Conservation (phyloP, 345 rosid genomes). For the Raphanus sativus region DNA sequence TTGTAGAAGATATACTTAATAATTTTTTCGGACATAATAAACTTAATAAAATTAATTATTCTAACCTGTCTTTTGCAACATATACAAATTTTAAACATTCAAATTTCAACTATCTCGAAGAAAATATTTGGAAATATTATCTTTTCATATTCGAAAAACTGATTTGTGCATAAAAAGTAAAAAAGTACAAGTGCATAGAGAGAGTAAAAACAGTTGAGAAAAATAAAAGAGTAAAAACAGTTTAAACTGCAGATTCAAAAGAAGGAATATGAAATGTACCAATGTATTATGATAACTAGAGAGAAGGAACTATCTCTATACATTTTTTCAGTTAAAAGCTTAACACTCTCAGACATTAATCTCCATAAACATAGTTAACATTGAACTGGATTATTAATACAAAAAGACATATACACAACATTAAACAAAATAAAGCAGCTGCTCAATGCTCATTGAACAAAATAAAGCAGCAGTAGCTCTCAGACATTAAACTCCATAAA, state of each 20-base stretch:
- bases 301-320: neutral
- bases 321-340: neutral
- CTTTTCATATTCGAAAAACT: too few species aligned
- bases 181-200: neutral
- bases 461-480: too few species aligned
- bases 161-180: neutral
- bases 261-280: neutral
- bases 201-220: neutral
- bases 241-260: neutral
- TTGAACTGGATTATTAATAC: slow-evolving; percentile 15
- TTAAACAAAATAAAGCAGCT: neutral
- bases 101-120: too few species aligned
- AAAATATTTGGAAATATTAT: too few species aligned
- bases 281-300: neutral
- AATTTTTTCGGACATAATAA: too few species aligned
- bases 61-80: too few species aligned
- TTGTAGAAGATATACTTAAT: too few species aligned
- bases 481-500: too few species aligned
- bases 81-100: too few species aligned
- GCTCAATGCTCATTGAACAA: too few species aligned
- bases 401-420: neutral
- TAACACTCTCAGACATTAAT: neutral
- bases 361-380: neutral
- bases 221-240: neutral
- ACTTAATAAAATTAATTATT: too few species aligned